These are phyloP conservation scores for Sideroxylon spinosum DNA, from an alignment of 179 eudicot genomes.

Conservation along the genomic window DNA sequence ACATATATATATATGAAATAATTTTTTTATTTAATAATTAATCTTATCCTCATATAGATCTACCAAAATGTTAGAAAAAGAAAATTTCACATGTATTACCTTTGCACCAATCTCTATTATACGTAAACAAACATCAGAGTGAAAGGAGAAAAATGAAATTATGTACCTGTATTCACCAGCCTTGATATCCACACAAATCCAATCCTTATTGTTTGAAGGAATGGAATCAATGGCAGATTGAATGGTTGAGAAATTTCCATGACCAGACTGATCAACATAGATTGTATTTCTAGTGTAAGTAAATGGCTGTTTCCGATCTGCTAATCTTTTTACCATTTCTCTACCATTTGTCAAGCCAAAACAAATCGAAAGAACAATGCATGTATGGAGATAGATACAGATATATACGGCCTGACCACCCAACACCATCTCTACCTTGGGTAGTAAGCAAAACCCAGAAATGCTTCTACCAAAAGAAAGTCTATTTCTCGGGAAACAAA, in stretches of 20 bases:
- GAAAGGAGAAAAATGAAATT: not conserved
- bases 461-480: too few species aligned
- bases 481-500: too few species aligned
- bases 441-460: not conserved
- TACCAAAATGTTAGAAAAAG: too few species aligned
- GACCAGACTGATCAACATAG: conserved; percentile 28
- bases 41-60: too few species aligned
- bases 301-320: not conserved
- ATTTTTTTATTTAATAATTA: too few species aligned
- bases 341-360: not conserved
- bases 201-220: conserved; percentile 28
- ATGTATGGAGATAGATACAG: not conserved
- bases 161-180: conserved; percentile 33
- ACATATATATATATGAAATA: not conserved
- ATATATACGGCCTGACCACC: not conserved
- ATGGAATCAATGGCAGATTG: conserved; percentile 41
- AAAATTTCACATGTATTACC: too few species aligned
- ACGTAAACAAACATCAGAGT: not conserved
- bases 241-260: conserved; percentile 32
- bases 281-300: not conserved
- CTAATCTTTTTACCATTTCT: too few species aligned
- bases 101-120: too few species aligned
- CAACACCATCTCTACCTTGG: not conserved
- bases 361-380: not conserved
- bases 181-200: conserved; percentile 35